phyloP scores from a whole-genome alignment of 805 yeast genomes.

The Kodamaea neixiangensis region DNA sequence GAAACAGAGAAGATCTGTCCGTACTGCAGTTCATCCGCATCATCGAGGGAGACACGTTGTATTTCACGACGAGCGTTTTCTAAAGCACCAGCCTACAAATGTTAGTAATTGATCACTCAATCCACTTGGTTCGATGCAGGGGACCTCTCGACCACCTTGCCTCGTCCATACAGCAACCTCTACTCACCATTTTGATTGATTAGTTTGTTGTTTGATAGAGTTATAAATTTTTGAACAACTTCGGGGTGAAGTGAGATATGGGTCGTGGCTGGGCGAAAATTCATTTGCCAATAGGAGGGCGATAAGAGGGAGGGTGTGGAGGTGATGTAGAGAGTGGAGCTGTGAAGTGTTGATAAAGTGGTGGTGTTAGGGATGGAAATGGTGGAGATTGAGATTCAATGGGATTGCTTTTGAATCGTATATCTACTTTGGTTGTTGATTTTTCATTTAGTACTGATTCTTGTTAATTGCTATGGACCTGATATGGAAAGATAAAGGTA shows the following conservation, averaged over 20 bases:
- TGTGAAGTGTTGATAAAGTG: background rate
- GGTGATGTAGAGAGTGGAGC: background rate
- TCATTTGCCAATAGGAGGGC: background rate
- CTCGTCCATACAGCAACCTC: background rate
- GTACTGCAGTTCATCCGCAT: conserved; percentile 69
- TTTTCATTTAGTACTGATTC: too few relatives aligned
- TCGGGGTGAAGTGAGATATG: conserved; percentile 1
- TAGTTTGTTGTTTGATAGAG: conserved; percentile 6
- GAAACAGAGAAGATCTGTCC: conserved; percentile 94
- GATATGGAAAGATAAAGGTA: too few relatives aligned
- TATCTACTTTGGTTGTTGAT: too few relatives aligned
- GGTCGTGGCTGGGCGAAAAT: conserved; percentile 2
- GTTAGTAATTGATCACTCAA: background rate
- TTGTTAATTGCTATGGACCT: too few relatives aligned
- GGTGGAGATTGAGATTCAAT: background rate
- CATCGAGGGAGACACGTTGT: conserved; percentile 72
- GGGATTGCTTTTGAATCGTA: background rate
- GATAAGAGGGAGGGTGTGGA: background rate
- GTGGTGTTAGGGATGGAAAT: background rate
- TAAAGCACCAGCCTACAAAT: conserved; percentile 83
- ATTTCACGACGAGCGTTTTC: conserved; percentile 96
- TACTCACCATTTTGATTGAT: conserved; percentile 10
- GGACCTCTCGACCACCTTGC: background rate
- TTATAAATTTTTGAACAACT: conserved; percentile 1
- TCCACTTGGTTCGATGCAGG: background rate